phyloP scores from a whole-genome alignment of 768 basidiomycete genomes.

The Lactifluus volemus region DNA sequence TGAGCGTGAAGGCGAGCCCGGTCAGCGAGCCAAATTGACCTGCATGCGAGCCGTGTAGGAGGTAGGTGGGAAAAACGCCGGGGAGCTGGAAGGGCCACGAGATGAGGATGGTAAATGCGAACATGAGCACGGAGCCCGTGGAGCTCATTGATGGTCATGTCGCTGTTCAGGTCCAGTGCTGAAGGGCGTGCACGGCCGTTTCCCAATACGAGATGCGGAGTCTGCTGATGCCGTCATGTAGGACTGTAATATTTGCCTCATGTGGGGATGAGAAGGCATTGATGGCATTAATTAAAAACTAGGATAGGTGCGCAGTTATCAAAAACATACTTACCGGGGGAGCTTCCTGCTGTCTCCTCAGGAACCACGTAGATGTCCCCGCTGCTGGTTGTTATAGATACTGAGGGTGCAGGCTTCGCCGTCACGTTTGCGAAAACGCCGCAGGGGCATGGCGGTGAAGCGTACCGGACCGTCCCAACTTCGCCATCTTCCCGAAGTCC shows the following conservation, averaged over 20 bases:
- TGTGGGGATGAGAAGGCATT: not conserved
- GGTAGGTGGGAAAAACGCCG: constrained; percentile 86
- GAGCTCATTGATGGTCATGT: constrained; percentile 87
- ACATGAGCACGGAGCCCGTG: constrained; percentile 66
- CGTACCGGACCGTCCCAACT: too few relatives aligned
- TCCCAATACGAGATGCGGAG: constrained; percentile 95
- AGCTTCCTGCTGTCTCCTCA: constrained; percentile 73
- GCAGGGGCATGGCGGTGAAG: too few relatives aligned
- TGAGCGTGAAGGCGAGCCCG: constrained; percentile 90
- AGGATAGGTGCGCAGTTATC: too few relatives aligned
- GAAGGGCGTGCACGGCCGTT: constrained; percentile 78
- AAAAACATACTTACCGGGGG: constrained; percentile 63
- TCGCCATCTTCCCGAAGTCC: too few relatives aligned
- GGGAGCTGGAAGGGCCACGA: constrained; percentile 97
- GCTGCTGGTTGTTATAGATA: constrained; percentile 38
- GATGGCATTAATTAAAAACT: not conserved
- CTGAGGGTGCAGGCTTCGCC: constrained; percentile 63
- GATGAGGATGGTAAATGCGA: constrained; percentile 69
- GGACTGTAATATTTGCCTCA: constrained; percentile 38
- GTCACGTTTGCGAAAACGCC: constrained; percentile 94
- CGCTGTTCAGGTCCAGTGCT: constrained; percentile 39
- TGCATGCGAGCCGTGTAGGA: constrained; percentile 87
- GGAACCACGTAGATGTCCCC: constrained; percentile 59
- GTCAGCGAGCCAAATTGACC: constrained; percentile 90
- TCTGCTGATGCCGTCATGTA: constrained; percentile 86